These are phyloP conservation scores for Geotrichum armillariae DNA, from an alignment of 1,139 yeast genomes.

Conservation along the genomic window DNA sequence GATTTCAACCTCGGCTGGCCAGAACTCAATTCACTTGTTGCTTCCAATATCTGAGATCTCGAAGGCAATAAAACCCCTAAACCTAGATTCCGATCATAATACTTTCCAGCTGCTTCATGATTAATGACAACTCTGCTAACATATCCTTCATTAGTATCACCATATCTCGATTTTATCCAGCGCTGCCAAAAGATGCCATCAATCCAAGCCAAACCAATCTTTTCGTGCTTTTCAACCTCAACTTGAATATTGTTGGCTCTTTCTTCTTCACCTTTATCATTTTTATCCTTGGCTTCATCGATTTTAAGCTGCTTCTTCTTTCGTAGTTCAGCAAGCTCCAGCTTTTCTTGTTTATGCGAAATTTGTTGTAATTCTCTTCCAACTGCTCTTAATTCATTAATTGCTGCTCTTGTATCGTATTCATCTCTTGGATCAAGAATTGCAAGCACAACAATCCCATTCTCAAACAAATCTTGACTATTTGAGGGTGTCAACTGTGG, in stretches of 20 bases:
- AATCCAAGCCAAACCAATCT: conserved; percentile 42
- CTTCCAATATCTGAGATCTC: conserved; percentile 33
- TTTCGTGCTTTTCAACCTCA: conserved; percentile 30
- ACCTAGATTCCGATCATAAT: conserved; percentile 36
- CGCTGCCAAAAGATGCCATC: conserved; percentile 41
- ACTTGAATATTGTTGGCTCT: conserved; percentile 36
- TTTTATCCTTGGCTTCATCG: conserved; percentile 39
- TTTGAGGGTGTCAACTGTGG: conserved; percentile 42
- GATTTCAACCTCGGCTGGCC: too few relatives aligned
- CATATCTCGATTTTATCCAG: conserved; percentile 39
- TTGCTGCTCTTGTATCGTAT: conserved; percentile 30
- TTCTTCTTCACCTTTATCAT: conserved; percentile 36
- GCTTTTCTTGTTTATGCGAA: conserved; percentile 31
- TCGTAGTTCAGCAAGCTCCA: conserved; percentile 34
- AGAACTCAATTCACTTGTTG: conserved; percentile 30
- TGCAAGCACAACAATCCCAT: conserved; percentile 37
- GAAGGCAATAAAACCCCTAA: conserved; percentile 33
- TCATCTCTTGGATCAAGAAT: conserved; percentile 38
- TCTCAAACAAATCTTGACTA: conserved; percentile 36
- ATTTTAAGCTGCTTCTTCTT: conserved; percentile 38
- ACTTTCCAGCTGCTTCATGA: conserved; percentile 33
- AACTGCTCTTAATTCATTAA: conserved; percentile 35
- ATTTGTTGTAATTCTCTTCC: conserved; percentile 35
- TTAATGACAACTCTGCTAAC: conserved; percentile 34
- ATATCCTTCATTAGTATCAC: conserved; percentile 16